phyloP scores from a whole-genome alignment of 768 basidiomycete species.

The Tulasnella sp. region DNA sequence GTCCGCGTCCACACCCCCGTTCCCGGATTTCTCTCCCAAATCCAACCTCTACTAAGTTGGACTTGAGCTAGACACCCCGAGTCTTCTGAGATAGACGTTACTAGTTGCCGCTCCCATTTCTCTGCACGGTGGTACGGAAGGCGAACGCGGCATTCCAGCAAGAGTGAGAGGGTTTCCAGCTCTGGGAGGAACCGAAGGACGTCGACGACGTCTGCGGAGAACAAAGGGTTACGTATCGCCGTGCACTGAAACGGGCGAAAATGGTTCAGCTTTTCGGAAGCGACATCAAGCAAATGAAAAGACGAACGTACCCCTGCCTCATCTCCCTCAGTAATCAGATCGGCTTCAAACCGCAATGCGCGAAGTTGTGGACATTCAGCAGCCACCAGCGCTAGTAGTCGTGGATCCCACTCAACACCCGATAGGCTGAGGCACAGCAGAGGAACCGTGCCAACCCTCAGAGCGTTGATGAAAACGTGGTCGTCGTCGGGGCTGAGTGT shows the following conservation, averaged over 20 bases:
- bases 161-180: not conserved
- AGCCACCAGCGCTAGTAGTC: not conserved
- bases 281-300: not conserved
- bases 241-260: not conserved
- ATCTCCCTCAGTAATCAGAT: not conserved
- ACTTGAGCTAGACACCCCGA: not conserved
- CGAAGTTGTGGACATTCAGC: not conserved
- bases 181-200: not conserved
- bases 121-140: not conserved
- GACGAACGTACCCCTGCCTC: not conserved
- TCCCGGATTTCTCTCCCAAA: not conserved
- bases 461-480: not conserved
- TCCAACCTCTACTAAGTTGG: not conserved
- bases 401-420: not conserved
- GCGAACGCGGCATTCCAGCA: not conserved
- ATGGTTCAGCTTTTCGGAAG: not conserved
- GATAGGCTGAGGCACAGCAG: not conserved
- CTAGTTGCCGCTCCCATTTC: not conserved
- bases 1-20: not conserved
- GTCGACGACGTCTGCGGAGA: not conserved
- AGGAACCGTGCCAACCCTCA: not conserved
- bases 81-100: not conserved
- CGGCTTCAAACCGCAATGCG: not conserved
- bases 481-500: not conserved
- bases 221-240: not conserved